These are phyloP conservation scores for Candida nemodendra DNA, from an alignment of 805 yeast genomes.

Conservation along the genomic window DNA sequence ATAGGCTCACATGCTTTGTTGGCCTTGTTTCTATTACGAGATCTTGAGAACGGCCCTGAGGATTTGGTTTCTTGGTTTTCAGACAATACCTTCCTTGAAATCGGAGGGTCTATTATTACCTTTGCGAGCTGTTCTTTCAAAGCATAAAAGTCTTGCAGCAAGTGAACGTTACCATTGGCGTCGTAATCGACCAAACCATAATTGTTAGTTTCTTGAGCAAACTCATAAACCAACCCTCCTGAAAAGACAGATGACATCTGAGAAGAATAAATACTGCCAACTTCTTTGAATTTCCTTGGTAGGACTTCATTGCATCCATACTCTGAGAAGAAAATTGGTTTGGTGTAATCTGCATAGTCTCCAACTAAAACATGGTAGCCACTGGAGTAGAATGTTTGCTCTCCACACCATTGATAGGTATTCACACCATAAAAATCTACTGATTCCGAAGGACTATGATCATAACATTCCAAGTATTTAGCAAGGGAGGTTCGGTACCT, in stretches of 20 bases:
- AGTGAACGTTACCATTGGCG: constrained; percentile 40
- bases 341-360: constrained; percentile 64
- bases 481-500: constrained; percentile 73
- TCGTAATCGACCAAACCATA: constrained; percentile 67
- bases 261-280: constrained; percentile 62
- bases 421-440: constrained; percentile 84
- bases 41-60: constrained; percentile 23
- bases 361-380: constrained; percentile 69
- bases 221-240: constrained; percentile 86
- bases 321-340: constrained; percentile 87
- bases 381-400: constrained; percentile 75
- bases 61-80: constrained; percentile 15
- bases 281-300: constrained; percentile 80
- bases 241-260: constrained; percentile 76
- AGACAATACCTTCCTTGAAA: constrained; percentile 21
- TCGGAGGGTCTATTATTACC: constrained; percentile 26
- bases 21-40: constrained; percentile 11
- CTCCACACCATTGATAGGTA: constrained; percentile 86
- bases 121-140: constrained; percentile 44
- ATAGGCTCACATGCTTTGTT: constrained; percentile 35
- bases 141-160: constrained; percentile 43
- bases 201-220: constrained; percentile 72
- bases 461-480: constrained; percentile 74
- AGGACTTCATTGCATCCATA: constrained; percentile 83
- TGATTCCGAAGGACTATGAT: constrained; percentile 46